A percentile compares a stretch with the other conserved stretches of the same genome.
phyloP scores from a whole-genome alignment of 2,329 filamentous ascomycete species.

The Parastagonospora nodorum region DNA sequence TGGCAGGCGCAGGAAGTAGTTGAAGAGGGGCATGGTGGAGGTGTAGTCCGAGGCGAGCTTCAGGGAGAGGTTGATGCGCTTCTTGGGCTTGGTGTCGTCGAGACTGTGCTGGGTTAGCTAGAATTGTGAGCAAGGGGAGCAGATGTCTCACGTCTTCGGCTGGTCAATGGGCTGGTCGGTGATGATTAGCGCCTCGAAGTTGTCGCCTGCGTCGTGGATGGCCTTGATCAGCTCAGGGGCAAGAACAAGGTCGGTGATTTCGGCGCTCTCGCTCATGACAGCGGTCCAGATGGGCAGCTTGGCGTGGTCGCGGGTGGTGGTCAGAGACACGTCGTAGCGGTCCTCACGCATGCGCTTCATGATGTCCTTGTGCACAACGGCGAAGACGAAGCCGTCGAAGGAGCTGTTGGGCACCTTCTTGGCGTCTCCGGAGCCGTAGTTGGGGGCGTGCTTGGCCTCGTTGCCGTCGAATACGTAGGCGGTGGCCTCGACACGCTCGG shows the following conservation, averaged over 20 bases:
- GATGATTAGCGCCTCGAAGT: conserved; percentile 82
- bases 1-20: conserved; percentile 80
- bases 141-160: conserved; percentile 72
- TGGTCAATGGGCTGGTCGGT: conserved; percentile 88
- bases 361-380: conserved; percentile 89
- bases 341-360: conserved; percentile 92
- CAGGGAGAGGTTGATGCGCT: conserved; percentile 79
- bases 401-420: conserved; percentile 66
- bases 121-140: neutral
- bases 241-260: conserved; percentile 85
- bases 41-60: conserved; percentile 65
- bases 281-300: conserved; percentile 91
- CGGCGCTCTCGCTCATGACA: conserved; percentile 95
- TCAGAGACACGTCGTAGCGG: conserved; percentile 92
- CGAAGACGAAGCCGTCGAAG: conserved; percentile 93
- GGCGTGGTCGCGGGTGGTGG: conserved; percentile 86
- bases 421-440: conserved; percentile 64
- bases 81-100: conserved; percentile 81
- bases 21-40: conserved; percentile 76
- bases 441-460: conserved; percentile 75
- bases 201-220: conserved; percentile 73
- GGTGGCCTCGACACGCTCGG: conserved; percentile 76
- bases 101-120: conserved; percentile 59
- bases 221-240: conserved; percentile 86
- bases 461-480: conserved; percentile 91